Conservation (phyloP, 345 rosid genomes). For the Corchorus olitorius region DNA sequence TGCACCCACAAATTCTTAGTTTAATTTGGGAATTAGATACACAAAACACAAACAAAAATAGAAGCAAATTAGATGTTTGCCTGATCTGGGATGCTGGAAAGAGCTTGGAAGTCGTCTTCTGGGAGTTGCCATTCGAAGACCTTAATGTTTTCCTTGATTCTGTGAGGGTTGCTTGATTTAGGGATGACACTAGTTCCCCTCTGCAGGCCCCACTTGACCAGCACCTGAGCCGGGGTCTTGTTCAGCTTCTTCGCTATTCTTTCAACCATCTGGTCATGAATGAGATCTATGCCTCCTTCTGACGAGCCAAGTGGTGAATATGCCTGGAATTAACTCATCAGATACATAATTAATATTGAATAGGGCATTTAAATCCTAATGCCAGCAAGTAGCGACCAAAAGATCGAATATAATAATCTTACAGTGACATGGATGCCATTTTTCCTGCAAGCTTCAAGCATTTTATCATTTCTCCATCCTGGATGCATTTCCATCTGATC, state of each 20-base stretch:
- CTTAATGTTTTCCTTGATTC: conserved; percentile 52
- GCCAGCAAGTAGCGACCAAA: neutral
- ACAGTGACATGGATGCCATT: conserved; percentile 58
- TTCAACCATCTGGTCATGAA: conserved; percentile 47
- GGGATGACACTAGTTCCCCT: conserved; percentile 60
- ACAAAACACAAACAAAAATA: neutral
- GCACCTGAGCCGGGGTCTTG: conserved; percentile 52
- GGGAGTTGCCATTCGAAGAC: conserved; percentile 55
- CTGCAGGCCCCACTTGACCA: conserved; percentile 59
- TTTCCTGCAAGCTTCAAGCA: conserved; percentile 45
- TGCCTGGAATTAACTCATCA: conserved; percentile 31
- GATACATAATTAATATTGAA: no score
- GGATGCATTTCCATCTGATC: conserved; percentile 71
- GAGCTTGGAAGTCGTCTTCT: conserved; percentile 48
- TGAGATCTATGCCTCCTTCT: conserved; percentile 52
- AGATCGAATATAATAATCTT: neutral
- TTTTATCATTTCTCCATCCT: conserved; percentile 65
- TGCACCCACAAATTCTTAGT: conserved; percentile 17
- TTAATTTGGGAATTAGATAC: no score
- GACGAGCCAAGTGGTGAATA: conserved; percentile 57
- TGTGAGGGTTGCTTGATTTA: conserved; percentile 47
- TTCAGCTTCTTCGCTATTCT: conserved; percentile 51
- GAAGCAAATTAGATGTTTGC: neutral
- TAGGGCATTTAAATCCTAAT: no score
- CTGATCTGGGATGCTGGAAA: conserved; percentile 41